These are phyloP conservation scores for Podospora pseudoanserina DNA, from an alignment of 495 filamentous ascomycete species.

Conservation along the genomic window DNA sequence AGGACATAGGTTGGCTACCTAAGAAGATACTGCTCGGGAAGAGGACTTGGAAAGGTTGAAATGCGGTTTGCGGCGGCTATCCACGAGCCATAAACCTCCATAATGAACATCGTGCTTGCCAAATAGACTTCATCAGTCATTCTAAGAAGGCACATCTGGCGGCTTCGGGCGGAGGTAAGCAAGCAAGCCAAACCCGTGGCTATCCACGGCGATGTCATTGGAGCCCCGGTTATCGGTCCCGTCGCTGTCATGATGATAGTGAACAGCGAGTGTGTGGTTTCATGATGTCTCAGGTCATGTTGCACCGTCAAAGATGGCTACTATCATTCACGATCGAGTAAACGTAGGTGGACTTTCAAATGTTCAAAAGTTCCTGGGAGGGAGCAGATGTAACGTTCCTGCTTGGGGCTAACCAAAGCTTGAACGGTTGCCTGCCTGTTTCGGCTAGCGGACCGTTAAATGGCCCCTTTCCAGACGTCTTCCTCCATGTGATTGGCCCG, in stretches of 20 bases:
- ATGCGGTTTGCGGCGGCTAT: too few species aligned
- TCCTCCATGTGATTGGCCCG: not conserved
- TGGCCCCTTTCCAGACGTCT: not conserved
- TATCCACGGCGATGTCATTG: not conserved
- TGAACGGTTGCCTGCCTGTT: slow-evolving; percentile 17
- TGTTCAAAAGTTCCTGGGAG: slow-evolving; percentile 1
- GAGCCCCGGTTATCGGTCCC: not conserved
- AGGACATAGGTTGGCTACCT: too few species aligned
- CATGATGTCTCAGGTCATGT: slow-evolving; percentile 16
- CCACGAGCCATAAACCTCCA: not conserved
- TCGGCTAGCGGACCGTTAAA: slow-evolving; percentile 5
- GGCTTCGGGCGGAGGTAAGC: not conserved
- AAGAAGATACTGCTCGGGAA: too few species aligned
- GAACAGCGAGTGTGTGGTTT: slow-evolving; percentile 7
- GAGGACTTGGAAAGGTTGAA: too few species aligned
- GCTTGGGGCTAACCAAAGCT: slow-evolving; percentile 10
- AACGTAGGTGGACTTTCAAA: not conserved
- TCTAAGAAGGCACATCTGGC: not conserved
- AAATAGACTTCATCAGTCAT: not conserved
- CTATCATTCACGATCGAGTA: not conserved
- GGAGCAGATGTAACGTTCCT: slow-evolving; percentile 31
- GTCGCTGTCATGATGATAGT: not conserved
- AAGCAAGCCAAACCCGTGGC: not conserved
- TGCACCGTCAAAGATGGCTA: not conserved
- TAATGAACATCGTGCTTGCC: not conserved